A percentile compares a stretch with the other conserved stretches of the same genome.
phyloP scores from a whole-genome alignment of 345 rosid species.

The Sapria himalayana region DNA sequence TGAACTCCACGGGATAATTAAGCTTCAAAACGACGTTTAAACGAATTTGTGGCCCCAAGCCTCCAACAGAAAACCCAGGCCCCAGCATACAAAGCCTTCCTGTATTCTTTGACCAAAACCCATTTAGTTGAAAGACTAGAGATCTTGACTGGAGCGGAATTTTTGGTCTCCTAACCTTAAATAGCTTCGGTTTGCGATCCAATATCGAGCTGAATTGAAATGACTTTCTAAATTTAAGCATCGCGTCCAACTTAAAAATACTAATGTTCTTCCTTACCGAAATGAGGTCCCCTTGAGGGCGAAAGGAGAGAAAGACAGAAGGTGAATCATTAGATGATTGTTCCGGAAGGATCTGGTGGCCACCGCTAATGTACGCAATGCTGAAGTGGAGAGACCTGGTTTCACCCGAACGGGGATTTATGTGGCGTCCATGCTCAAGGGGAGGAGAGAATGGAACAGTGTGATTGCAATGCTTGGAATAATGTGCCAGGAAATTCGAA shows the following conservation, averaged over 20 bases:
- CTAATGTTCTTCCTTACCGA: slow-evolving; percentile 7
- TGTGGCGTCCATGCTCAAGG: slow-evolving; percentile 9
- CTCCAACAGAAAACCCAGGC: slow-evolving; percentile 19
- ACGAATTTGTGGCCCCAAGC: slow-evolving; percentile 14
- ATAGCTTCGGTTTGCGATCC: slow-evolving; percentile 14
- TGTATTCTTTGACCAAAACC: slow-evolving; percentile 52
- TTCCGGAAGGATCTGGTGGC: slow-evolving; percentile 16
- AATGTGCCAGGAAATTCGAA: slow-evolving; percentile 10
- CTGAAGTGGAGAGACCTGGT: slow-evolving; percentile 13
- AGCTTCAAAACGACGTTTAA: slow-evolving; percentile 37
- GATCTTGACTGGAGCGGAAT: slow-evolving; percentile 17
- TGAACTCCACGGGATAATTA: slow-evolving; percentile 22
- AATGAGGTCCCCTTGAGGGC: slow-evolving; percentile 7
- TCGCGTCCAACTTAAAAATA: slow-evolving; percentile 18
- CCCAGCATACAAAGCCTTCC: slow-evolving; percentile 80
- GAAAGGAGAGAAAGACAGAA: slow-evolving; percentile 10
- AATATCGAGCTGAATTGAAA: neutral
- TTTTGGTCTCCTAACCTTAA: slow-evolving; percentile 31
- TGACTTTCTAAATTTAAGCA: slow-evolving; percentile 13
- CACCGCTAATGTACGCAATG: slow-evolving; percentile 32
- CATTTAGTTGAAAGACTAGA: slow-evolving; percentile 24
- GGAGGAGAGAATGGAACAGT: slow-evolving; percentile 22
- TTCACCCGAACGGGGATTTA: slow-evolving; percentile 5
- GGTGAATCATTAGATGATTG: neutral
- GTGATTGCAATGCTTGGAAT: slow-evolving; percentile 31